phyloP scores from a whole-genome alignment of 1,284 basidiomycete species.

The Tetrapyrgos nigripes region DNA sequence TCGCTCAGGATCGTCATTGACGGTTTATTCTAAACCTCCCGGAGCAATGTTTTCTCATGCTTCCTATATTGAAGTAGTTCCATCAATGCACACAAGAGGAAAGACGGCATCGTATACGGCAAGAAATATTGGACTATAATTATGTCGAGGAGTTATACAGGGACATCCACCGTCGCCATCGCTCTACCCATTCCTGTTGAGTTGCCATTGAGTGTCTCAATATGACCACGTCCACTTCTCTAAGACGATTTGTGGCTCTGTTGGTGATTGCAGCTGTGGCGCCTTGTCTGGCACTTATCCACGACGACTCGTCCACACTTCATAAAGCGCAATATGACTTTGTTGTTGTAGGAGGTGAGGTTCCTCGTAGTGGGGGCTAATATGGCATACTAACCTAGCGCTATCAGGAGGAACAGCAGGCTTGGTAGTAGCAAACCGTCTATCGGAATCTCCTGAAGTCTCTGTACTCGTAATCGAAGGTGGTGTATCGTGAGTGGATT shows the following conservation, averaged over 20 bases:
- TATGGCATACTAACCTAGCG: not conserved
- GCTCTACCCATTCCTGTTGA: too few relatives aligned
- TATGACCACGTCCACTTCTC: not conserved
- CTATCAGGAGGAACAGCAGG: conserved; percentile 6
- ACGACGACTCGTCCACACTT: conserved; percentile 11
- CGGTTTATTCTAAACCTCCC: too few relatives aligned
- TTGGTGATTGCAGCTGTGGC: not conserved
- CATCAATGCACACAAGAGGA: too few relatives aligned
- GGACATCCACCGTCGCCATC: too few relatives aligned
- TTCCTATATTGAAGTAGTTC: too few relatives aligned
- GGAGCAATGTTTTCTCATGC: too few relatives aligned
- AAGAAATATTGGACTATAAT: too few relatives aligned
- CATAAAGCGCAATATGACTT: conserved; percentile 31
- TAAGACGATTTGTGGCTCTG: not conserved
- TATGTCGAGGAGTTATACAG: too few relatives aligned
- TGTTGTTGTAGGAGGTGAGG: conserved; percentile 39
- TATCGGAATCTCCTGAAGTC: conserved; percentile 45
- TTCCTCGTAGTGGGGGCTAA: too few relatives aligned
- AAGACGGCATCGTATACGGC: too few relatives aligned
- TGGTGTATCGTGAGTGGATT: conserved; percentile 24
- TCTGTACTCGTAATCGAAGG: conserved; percentile 50
- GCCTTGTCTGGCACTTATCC: conserved; percentile 3
- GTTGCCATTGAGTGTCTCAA: too few relatives aligned
- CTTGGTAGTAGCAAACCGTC: conserved; percentile 43
- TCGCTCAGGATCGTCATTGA: too few relatives aligned